Base-by-base conservation (phyloP, 1,284 basidiomycete genomes). In the Microbotryomycetes sp. region DNA sequence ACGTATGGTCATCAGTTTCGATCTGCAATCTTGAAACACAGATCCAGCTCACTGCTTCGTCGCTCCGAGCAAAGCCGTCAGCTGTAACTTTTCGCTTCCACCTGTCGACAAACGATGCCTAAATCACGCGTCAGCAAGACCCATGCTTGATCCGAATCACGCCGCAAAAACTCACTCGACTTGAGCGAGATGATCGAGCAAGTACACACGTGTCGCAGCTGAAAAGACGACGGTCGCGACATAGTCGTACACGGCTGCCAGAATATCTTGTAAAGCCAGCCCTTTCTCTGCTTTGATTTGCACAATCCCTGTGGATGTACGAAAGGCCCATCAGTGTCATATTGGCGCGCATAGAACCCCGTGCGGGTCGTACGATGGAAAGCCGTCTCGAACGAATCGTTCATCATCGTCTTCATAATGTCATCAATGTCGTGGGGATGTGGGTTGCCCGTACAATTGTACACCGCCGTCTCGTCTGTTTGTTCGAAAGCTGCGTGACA, bases 371-470 rank as follows among this genome's bases (percentile, higher is more conserved):
- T 69, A 96, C 92, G 84, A 68, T 86, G 83, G 73, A 91, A 93
- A 15, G 89, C 85, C 0, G 89, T 94, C 0, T 91, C 92, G 71
- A 98, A 98, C 71, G 97, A 94, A 70, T 97, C 91, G 7, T 86
- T 83, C 75, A 98, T 84, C 96, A 99, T 98, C 13, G 88, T 91
- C 69, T 91, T 87, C 35, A 98, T 88, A 29, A 98, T 88, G 5
- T 84, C 83, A 73, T 93, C 90, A 54, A 99, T 90, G 75, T 98
- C 94, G 27, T 83, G 81, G 0, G 96, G 96, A 73, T 96, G 91
- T 16, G 96, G 96, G 68, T 87, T 91, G 26, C 96, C 96, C 0
- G 96, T 98, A 74, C 94, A 98, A 66, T 88, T 89, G 76, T 98
- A 99, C 21, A 99, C 85, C 62, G 94, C 91, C 0, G 84, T 84